Conservation (phyloP, 1,284 basidiomycete species). For the Amylostereum areolatum region DNA sequence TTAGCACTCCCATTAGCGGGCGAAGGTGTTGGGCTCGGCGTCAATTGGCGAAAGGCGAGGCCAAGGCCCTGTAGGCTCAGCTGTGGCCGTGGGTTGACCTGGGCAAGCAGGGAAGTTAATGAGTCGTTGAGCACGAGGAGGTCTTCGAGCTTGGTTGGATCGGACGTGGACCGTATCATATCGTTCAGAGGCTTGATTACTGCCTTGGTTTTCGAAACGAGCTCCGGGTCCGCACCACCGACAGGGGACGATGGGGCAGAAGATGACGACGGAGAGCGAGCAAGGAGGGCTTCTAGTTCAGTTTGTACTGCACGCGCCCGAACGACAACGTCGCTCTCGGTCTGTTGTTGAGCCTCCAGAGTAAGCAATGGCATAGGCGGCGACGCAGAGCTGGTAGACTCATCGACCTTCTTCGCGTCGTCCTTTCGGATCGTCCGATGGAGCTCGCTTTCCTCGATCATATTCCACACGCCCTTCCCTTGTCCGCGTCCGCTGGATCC, state of each 20-base stretch:
- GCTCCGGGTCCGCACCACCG: slow-evolving; percentile 22
- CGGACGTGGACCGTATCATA: slow-evolving; percentile 53
- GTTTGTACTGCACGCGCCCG: slow-evolving; percentile 45
- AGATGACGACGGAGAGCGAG: slow-evolving; percentile 29
- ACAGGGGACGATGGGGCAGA: slow-evolving; percentile 19
- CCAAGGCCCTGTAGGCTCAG: slow-evolving; percentile 46
- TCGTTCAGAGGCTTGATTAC: slow-evolving; percentile 54
- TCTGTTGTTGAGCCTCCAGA: slow-evolving; percentile 26
- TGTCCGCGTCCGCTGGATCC: slow-evolving; percentile 31
- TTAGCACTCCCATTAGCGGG: not conserved
- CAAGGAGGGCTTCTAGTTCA: slow-evolving; percentile 42
- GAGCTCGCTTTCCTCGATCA: slow-evolving; percentile 77
- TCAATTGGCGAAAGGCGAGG: slow-evolving; percentile 12
- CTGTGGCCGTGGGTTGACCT: slow-evolving; percentile 26
- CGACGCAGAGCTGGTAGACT: slow-evolving; percentile 12
- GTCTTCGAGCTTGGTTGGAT: slow-evolving; percentile 54
- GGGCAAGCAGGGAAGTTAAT: slow-evolving; percentile 47
- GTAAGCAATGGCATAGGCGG: slow-evolving; percentile 11
- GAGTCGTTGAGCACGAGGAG: slow-evolving; percentile 70
- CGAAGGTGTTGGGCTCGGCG: not conserved
- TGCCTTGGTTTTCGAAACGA: slow-evolving; percentile 44
- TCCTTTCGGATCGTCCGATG: slow-evolving; percentile 61
- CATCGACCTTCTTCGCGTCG: slow-evolving; percentile 54
- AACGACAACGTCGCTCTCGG: slow-evolving; percentile 45
- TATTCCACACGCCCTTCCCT: slow-evolving; percentile 68